Conservation (phyloP, 176 grass and related monocot genomes). For the Luzula sylvatica region DNA sequence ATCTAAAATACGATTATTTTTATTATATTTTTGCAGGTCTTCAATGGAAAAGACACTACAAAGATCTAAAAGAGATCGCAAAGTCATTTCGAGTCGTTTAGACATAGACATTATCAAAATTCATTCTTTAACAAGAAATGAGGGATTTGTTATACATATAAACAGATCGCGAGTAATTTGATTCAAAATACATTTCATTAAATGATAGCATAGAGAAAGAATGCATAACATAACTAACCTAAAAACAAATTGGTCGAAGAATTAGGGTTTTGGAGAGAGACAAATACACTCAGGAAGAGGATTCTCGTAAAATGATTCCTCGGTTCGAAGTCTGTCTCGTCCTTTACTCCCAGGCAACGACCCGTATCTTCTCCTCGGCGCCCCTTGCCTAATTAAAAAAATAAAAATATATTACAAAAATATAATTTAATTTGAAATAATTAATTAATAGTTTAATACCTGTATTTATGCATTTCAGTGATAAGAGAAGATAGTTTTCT, state of each 20-base stretch:
- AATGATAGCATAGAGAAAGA: no score
- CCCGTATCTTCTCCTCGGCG: conserved; percentile 76
- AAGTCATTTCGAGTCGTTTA: conserved; percentile 75
- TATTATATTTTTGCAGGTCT: conserved; percentile 38
- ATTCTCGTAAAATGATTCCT: conserved; percentile 91
- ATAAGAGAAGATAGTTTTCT: conserved; percentile 52
- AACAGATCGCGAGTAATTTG: no score
- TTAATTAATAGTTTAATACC: conserved; percentile 25
- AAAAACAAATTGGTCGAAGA: conserved; percentile 19
- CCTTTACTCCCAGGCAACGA: conserved; percentile 78
- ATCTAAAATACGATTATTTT: background rate
- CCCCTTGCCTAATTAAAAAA: conserved; percentile 49
- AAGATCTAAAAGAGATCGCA: conserved; percentile 80
- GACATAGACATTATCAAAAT: background rate
- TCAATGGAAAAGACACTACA: conserved; percentile 94
- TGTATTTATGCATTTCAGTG: conserved; percentile 72
- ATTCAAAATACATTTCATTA: no score
- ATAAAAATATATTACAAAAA: conserved; percentile 13
- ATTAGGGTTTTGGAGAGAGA: conserved; percentile 36
- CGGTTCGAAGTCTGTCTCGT: conserved; percentile 59
- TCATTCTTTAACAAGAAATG: conserved; percentile 4
- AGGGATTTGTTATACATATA: conserved; percentile 4
- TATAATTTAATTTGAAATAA: conserved; percentile 4
- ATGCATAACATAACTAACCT: conserved; percentile 12
- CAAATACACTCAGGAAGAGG: conserved; percentile 92